Conservation (phyloP, 345 rosid genomes). For the Kernera saxatilis region DNA sequence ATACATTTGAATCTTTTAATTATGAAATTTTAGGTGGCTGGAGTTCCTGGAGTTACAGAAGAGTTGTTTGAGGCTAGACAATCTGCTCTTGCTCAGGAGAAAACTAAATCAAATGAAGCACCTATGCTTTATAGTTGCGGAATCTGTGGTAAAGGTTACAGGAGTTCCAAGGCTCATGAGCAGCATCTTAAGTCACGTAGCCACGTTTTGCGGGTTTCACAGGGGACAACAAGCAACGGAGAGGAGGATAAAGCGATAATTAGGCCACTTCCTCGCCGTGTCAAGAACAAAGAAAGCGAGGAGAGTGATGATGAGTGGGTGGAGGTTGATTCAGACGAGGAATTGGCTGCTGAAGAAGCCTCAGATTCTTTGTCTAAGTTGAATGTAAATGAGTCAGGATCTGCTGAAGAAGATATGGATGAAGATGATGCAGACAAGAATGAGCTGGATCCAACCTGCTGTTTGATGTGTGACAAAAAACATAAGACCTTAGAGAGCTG, state of each 20-base stretch:
- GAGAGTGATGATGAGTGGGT: constrained; percentile 85
- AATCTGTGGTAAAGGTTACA: constrained; percentile 72
- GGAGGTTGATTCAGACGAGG: constrained; percentile 74
- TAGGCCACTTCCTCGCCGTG: constrained; percentile 53
- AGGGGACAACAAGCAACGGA: constrained; percentile 34
- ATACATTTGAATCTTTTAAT: not conserved
- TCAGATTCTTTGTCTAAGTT: constrained; percentile 43
- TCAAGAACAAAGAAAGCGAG: constrained; percentile 31
- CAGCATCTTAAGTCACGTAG: constrained; percentile 80
- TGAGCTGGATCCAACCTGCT: constrained; percentile 66
- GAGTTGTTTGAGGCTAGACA: constrained; percentile 75
- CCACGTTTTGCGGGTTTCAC: constrained; percentile 60
- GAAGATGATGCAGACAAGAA: constrained; percentile 34
- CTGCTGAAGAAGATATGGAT: constrained; percentile 38
- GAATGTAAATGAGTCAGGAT: constrained; percentile 49
- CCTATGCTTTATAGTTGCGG: constrained; percentile 75
- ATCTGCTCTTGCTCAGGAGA: constrained; percentile 61
- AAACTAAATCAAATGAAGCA: constrained; percentile 42
- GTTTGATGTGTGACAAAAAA: constrained; percentile 79
- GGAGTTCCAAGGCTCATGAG: constrained; percentile 76
- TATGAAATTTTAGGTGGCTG: constrained; percentile 57
- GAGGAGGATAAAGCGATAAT: constrained; percentile 49
- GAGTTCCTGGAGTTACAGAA: constrained; percentile 95
- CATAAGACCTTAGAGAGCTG: constrained; percentile 61
- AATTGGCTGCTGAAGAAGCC: constrained; percentile 49